Evolutionary conservation across 169 alveolate species (phyloP).

Genomic region (Babesia bovis): DNA sequence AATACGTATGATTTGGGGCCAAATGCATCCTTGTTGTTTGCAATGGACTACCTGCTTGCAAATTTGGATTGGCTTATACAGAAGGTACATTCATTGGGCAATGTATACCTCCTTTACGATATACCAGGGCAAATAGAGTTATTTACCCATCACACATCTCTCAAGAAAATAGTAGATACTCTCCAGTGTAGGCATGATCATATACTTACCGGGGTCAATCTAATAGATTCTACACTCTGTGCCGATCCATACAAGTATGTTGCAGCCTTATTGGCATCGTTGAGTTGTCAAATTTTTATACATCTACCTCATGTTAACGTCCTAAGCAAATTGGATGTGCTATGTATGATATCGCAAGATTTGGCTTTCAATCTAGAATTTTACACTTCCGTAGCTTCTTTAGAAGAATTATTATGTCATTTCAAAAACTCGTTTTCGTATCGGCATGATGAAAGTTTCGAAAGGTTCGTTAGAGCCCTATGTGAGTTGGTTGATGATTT

Average conservation of each 20-base stretch:
- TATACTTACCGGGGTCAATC: conserved; percentile 69
- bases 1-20: conserved; percentile 89
- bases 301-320: conserved; percentile 94
- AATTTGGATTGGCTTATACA: conserved; percentile 90
- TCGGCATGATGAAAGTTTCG: conserved; percentile 41
- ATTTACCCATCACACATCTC: conserved; percentile 90
- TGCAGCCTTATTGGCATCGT: conserved; percentile 88
- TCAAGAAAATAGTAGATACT: conserved; percentile 78
- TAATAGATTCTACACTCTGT: conserved; percentile 90
- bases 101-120: conserved; percentile 89
- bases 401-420: conserved; percentile 24
- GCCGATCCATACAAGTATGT: conserved; percentile 88
- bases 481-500: conserved; percentile 64
- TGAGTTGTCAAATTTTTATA: conserved; percentile 91
- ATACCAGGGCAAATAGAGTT: conserved; percentile 97
- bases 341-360: conserved; percentile 76
- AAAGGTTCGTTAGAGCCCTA: conserved; percentile 31
- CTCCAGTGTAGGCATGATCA: conserved; percentile 77
- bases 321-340: conserved; percentile 86
- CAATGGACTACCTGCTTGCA: conserved; percentile 89
- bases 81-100: conserved; percentile 63
- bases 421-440: conserved; percentile 21
- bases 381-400: conserved; percentile 38
- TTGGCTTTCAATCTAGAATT: conserved; percentile 65
- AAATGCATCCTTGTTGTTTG: conserved; percentile 91